Evolutionary conservation across 805 yeast genomes (phyloP).

Genomic region (Candida parachauliodes): DNA sequence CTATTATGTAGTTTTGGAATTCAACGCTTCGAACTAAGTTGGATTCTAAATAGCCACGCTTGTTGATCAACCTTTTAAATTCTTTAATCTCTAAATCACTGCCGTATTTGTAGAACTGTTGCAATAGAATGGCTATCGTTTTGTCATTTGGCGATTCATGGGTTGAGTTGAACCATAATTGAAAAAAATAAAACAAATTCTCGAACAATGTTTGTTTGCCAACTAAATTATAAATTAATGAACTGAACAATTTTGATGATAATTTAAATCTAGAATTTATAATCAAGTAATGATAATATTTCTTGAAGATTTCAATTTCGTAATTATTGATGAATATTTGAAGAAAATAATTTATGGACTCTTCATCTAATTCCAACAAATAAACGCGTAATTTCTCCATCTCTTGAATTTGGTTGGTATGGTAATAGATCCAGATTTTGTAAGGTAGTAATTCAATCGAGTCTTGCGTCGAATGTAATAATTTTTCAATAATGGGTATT

Average conservation of each 20-base stretch:
- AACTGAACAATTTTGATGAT: conserved; percentile 19
- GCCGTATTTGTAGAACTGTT: conserved; percentile 29
- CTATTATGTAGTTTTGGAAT: conserved; percentile 22
- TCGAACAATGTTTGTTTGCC: conserved; percentile 30
- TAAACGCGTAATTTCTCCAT: conserved; percentile 5
- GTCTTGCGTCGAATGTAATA: conserved; percentile 10
- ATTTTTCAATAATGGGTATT: conserved; percentile 20
- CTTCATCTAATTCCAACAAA: conserved; percentile 14
- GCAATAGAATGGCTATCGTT: conserved; percentile 23
- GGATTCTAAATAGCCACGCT: conserved; percentile 18
- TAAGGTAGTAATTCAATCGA: conserved; percentile 16
- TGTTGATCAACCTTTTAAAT: conserved; percentile 18
- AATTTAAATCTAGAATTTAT: conserved; percentile 3
- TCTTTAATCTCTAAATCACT: conserved; percentile 20
- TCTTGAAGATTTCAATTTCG: conserved; percentile 30
- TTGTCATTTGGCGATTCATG: conserved; percentile 23
- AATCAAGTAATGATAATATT: conserved; percentile 20
- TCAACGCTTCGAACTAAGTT: conserved; percentile 21
- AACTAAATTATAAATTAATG: conserved; percentile 21
- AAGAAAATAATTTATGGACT: conserved; percentile 26
- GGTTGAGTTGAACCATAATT: conserved; percentile 24
- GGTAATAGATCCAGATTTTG: conserved; percentile 34
- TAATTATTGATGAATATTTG: conserved; percentile 28
- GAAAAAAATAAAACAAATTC: conserved; percentile 18
- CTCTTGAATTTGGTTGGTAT: conserved; percentile 26